Percentiles rank a stretch among this genome's conserved stretches.
phyloP scores from a whole-genome alignment of 441 rosid genomes.

The Mallotus repandus region DNA sequence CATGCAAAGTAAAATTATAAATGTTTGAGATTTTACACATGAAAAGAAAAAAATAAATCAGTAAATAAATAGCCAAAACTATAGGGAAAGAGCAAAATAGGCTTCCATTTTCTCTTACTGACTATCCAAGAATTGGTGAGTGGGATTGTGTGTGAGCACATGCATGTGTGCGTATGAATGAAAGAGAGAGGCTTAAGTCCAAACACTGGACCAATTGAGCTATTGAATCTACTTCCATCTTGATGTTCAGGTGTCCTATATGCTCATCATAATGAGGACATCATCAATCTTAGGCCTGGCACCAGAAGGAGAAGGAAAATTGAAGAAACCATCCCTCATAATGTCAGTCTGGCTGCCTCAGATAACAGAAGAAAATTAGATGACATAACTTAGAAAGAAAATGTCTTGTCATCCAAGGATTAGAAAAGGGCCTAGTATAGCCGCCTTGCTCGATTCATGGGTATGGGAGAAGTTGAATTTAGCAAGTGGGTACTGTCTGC shows the following conservation, averaged over 20 bases:
- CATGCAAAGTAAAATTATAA: neutral
- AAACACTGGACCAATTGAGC: neutral
- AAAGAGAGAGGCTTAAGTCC: too few relatives aligned
- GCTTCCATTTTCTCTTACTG: neutral
- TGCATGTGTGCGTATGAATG: too few relatives aligned
- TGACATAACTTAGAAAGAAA: too few relatives aligned
- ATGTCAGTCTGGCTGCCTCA: too few relatives aligned
- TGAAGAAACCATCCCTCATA: constrained; percentile 29
- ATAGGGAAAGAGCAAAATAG: too few relatives aligned
- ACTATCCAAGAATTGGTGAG: neutral
- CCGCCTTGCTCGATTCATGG: constrained; percentile 60
- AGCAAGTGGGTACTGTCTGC: constrained; percentile 82
- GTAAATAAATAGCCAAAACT: too few relatives aligned
- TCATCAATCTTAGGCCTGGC: constrained; percentile 53
- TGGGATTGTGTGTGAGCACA: neutral
- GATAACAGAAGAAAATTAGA: too few relatives aligned
- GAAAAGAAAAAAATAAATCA: too few relatives aligned
- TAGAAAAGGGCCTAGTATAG: constrained; percentile 48
- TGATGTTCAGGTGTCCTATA: constrained; percentile 64
- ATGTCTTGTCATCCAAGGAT: too few relatives aligned
- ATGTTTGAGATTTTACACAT: neutral
- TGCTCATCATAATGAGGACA: constrained; percentile 86
- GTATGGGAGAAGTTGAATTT: constrained; percentile 67
- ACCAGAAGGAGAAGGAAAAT: constrained; percentile 19
- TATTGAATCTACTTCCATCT: neutral